Base-by-base conservation (phyloP, 441 rosid species). In the Metrosideros polymorpha region DNA sequence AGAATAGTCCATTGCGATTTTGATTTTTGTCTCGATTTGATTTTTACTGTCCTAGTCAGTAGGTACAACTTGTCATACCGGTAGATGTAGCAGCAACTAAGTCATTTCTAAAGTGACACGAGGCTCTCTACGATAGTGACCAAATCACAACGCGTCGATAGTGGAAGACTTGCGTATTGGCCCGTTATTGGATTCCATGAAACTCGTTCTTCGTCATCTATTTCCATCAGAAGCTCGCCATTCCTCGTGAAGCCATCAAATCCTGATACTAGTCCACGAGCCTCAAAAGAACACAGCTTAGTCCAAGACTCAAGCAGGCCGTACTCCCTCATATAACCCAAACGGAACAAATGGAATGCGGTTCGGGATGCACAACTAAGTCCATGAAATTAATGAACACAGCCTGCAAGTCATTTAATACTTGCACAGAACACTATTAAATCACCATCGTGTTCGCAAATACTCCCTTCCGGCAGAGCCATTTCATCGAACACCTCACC, bases 361-460 rank as follows among this genome's bases (percentile, higher is more conserved):
- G 3, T 56, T 12, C 3, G 2, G 15, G 61, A 27, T 27, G 1
- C 27, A 1, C 14, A 19, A 0, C 3, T 6, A 27, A 4, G 4
- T 35, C 43, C 43, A 1, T 9, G 9, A 4, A 1, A 12, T 27
- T 9, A 19, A 17, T 17, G 4, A 66, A 35, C 4, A 35, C 77
- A 18, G 77, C 77, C 15, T 35, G 45, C 47, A 10, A 35, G n/a
- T 12, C 77, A 19, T 35, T 66, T 3, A 35, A 19, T 35, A 35
- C 45, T 12, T 14, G 45, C 77, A 22, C 7, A 1, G 14, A 35
- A 35, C 45, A 9, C 12, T 1, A 9, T 10, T 18, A 35, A 35
- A 19, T 1, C 5, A 8, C 2, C 7, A 22, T 5, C 7, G 14
- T 66, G 4, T 30, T 30, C 4, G 14, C 1, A 27, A 9, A 30